These are phyloP conservation scores for Kluyveromyces sp. DNA, from an alignment of 1,139 yeast genomes.

Conservation along the genomic window DNA sequence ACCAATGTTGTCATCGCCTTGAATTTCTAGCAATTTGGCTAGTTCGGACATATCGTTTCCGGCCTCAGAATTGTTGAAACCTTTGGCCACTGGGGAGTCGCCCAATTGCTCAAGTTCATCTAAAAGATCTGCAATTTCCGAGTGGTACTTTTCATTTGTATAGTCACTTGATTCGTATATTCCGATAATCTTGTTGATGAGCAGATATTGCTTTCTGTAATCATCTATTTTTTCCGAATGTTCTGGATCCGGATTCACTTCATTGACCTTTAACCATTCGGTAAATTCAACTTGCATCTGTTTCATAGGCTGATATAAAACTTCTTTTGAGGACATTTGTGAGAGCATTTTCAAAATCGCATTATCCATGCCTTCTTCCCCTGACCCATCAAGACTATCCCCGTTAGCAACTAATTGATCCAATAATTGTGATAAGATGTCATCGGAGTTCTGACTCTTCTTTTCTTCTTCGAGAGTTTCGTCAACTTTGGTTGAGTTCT, in stretches of 20 bases:
- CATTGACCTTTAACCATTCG: conserved; percentile 36
- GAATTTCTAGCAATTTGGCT: conserved; percentile 20
- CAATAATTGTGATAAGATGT: conserved; percentile 47
- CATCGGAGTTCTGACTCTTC: conserved; percentile 41
- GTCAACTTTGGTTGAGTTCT: conserved; percentile 61
- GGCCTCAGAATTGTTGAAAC: conserved; percentile 12
- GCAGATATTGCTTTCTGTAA: conserved; percentile 48
- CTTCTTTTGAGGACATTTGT: conserved; percentile 78
- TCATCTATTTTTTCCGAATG: conserved; percentile 42
- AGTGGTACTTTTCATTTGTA: conserved; percentile 47
- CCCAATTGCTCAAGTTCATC: conserved; percentile 77
- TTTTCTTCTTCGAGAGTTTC: conserved; percentile 45
- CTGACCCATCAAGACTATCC: conserved; percentile 27
- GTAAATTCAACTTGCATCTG: conserved; percentile 62
- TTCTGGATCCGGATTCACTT: conserved; percentile 35
- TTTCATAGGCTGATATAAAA: conserved; percentile 80
- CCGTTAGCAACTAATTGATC: conserved; percentile 32
- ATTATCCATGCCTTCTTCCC: conserved; percentile 49
- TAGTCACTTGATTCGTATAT: conserved; percentile 52
- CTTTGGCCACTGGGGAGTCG: conserved; percentile 59
- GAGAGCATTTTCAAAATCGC: conserved; percentile 71
- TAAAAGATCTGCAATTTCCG: conserved; percentile 47
- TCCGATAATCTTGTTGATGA: conserved; percentile 45
- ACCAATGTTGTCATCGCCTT: conserved; percentile 40
- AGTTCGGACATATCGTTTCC: conserved; percentile 17